A percentile compares a stretch with the other conserved stretches of the same genome.
Conservation (phyloP, 495 filamentous ascomycete genomes). For the Aspergillus asperescens region DNA sequence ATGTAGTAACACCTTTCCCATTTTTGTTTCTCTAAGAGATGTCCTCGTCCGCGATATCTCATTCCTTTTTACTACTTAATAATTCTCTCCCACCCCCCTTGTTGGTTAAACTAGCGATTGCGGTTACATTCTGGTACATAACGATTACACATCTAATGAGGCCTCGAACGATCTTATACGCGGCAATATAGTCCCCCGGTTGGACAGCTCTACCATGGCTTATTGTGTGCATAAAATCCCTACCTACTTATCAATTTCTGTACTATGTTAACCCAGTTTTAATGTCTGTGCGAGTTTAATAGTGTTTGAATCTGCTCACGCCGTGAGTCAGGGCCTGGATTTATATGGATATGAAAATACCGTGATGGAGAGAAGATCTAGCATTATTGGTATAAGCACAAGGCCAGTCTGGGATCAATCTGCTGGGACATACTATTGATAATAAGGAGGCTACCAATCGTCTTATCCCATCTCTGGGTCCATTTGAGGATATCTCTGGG, state of each 20-base stretch:
- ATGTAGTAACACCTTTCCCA: slow-evolving; percentile 1
- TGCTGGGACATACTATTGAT: no score
- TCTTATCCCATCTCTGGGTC: no score
- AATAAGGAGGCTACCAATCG: no score
- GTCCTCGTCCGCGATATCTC: not conserved
- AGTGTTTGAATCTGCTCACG: no score
- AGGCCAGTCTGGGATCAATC: no score
- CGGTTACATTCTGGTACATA: slow-evolving; percentile 6
- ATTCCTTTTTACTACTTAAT: not conserved
- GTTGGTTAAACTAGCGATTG: not conserved
- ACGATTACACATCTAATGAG: slow-evolving; percentile 5
- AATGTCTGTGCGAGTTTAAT: no score
- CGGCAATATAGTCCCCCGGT: not conserved
- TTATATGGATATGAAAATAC: no score
- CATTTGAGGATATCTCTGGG: no score
- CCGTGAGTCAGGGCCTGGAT: no score
- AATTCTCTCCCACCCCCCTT: not conserved
- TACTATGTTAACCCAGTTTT: no score
- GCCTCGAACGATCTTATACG: slow-evolving; percentile 4
- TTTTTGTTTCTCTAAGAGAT: not conserved
- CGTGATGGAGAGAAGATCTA: no score
- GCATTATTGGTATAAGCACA: no score
- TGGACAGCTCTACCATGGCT: not conserved
- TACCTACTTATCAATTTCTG: not conserved
- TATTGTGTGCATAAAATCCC: not conserved